Evolutionary conservation across 257 asterid species (phyloP).

Genomic region (Solanum pennellii): DNA sequence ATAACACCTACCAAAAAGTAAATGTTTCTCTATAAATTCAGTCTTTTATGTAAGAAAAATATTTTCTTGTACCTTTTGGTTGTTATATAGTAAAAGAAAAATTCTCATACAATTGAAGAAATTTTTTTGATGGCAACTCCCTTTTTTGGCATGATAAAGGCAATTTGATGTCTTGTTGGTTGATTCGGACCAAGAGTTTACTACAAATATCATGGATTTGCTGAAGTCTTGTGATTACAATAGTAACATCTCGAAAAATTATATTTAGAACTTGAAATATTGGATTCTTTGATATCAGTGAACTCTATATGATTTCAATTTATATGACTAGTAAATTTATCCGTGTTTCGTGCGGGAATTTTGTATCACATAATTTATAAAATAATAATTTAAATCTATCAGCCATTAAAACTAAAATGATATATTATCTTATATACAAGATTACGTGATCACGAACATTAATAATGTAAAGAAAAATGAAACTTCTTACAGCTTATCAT

Average conservation of each 20-base stretch:
- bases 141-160: not conserved
- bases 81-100: not conserved
- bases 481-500: too few relatives aligned
- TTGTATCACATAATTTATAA: too few relatives aligned
- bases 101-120: not conserved
- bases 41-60: not conserved
- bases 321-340: too few relatives aligned
- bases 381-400: too few relatives aligned
- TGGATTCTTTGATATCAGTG: too few relatives aligned
- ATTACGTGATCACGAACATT: too few relatives aligned
- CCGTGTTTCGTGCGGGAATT: rapidly evolving
- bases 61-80: not conserved
- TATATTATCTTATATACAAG: too few relatives aligned
- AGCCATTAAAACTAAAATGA: too few relatives aligned
- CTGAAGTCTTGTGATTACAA: not conserved
- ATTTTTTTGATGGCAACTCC: not conserved
- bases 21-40: too few relatives aligned
- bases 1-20: too few relatives aligned
- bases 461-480: too few relatives aligned
- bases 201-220: not conserved
- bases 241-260: not conserved
- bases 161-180: not conserved
- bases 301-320: too few relatives aligned
- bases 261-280: not conserved
- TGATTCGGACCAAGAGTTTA: not conserved